Base-by-base conservation (phyloP, 2,329 filamentous ascomycete genomes). In the Beauveria pseudobassiana region DNA sequence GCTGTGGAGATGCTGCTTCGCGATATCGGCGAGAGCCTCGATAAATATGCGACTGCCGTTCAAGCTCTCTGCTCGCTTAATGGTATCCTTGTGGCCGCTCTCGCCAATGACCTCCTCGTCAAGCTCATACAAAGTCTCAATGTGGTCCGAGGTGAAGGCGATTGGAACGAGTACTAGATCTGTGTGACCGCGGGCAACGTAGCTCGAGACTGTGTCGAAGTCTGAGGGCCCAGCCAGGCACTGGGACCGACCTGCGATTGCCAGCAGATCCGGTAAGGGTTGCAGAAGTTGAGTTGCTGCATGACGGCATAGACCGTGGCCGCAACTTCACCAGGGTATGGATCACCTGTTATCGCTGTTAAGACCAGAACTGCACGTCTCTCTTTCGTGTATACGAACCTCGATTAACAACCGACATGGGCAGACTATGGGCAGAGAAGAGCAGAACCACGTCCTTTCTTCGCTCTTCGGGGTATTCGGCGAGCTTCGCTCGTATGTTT, bases 61-160 rank as follows among this genome's bases (percentile, higher is more conserved):
- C 69, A 99, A 76, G 71, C 90, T 96, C 73, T 98, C 95, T 1
- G 89, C 91, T 62, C 95, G 85, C 80, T 96, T 96, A 65, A 99
- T 87, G 0, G 87, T 88, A 38, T 93, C 91, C 0, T 84, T 77
- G 69, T 90, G 85, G 16, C 89, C 87, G 1, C 84, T 91, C 74
- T 96, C 93, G 62, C 91, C 89, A 70, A 99, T 98, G 45, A 99
- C 91, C 76, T 99, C 95, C 69, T 91, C 82, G 73, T 99, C 95
- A 58, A 99, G 79, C 75, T 99, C 95, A 73, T 88, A 98, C 1
- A 99, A 80, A 0, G 95, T 99, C 77, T 99, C 95, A 67, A 99
- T 99, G 72, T 99, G 95, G 70, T 99, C 95, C n/a, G 91, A 96
- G 0, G 95, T 99, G 73, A 99, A 99, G 6, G 95, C 95, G 66